A percentile compares a stretch with the other conserved stretches of the same genome.
These are phyloP conservation scores for Globisporangium alternatum DNA, from an alignment of 352 stramenopile genomes.

Conservation along the genomic window DNA sequence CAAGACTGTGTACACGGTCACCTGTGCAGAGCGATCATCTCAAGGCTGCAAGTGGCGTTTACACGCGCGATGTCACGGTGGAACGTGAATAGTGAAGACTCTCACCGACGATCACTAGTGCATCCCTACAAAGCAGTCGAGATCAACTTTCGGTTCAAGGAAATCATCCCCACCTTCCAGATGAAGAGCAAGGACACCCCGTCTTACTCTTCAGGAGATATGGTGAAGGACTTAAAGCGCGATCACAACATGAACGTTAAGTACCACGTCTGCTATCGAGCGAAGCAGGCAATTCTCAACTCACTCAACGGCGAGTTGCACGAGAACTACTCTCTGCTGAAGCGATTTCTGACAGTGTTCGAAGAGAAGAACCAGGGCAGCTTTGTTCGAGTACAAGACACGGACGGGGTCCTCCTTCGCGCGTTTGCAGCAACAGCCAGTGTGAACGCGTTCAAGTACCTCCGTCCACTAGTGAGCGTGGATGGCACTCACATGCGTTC, in stretches of 20 bases:
- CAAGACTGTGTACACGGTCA: too few relatives aligned
- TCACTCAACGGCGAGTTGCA: not conserved
- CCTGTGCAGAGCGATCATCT: too few relatives aligned
- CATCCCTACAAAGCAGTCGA: too few relatives aligned
- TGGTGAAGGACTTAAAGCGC: not conserved
- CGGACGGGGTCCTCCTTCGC: not conserved
- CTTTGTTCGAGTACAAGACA: conserved; percentile 2
- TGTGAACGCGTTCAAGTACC: too few relatives aligned
- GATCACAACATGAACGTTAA: not conserved
- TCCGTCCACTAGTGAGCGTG: too few relatives aligned
- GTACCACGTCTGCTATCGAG: not conserved
- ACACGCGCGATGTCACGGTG: too few relatives aligned
- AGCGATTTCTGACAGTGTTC: not conserved
- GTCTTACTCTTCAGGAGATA: not conserved
- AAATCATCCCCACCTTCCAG: not conserved
- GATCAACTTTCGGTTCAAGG: too few relatives aligned
- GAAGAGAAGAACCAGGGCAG: not conserved
- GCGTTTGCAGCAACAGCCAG: not conserved
- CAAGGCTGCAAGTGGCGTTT: too few relatives aligned
- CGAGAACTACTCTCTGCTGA: not conserved
- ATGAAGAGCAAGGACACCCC: not conserved
- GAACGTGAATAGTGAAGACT: too few relatives aligned
- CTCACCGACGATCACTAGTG: too few relatives aligned
- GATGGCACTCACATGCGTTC: too few relatives aligned
- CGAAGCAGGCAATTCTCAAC: not conserved